Base-by-base conservation (phyloP, 2,329 filamentous ascomycete genomes). In the Clonostachys solani region DNA sequence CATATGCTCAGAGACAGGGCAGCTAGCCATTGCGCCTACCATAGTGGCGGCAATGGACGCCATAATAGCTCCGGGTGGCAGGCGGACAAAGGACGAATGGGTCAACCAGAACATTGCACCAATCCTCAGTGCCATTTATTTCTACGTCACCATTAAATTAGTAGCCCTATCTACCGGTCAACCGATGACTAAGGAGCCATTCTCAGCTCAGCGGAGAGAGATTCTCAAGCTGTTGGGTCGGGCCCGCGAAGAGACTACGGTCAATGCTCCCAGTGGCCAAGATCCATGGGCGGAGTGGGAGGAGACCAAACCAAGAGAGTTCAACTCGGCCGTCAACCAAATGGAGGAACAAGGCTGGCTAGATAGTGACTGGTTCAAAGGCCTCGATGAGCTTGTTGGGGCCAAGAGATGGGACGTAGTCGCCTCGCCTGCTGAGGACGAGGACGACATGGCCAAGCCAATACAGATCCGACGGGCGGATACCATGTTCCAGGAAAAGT, bases 401-500 rank as follows among this genome's bases (percentile, higher is more conserved):
- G 36, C 36, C 15, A 29, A 29, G 23, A 29, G 23, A 29, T 47
- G 46, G 46, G 36, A 38, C 15, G 36, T 38, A 12, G 65, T 65
- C 10, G 62, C 56, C 9, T 2, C 23, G 23, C 23, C 23, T 10
- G 23, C 23, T 29, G 61, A 60, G 23, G 64, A 61, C 3, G 64
- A 67, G 19, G 66, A 62, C 4, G 66, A 65, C 34, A 47, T 46
- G 4, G 52, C 50, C 18, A 53, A 58, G 50, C 70, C 63, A 49
- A 59, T 67, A 36, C 68, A 74, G 48, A 60, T 74, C 29, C 66
- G 81, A 64, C 63, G 74, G 48, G 68, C 74, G 9, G 80, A 83
- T 52, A 87, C 83, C 3, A 91, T 91, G 87, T 81, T 92, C 55
- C 86, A 91, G 62, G 83, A 85, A 52, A 77, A 78, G 42, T 84